Evolutionary conservation across 805 yeast species (phyloP).

Genomic region (Yarrowia sp.): DNA sequence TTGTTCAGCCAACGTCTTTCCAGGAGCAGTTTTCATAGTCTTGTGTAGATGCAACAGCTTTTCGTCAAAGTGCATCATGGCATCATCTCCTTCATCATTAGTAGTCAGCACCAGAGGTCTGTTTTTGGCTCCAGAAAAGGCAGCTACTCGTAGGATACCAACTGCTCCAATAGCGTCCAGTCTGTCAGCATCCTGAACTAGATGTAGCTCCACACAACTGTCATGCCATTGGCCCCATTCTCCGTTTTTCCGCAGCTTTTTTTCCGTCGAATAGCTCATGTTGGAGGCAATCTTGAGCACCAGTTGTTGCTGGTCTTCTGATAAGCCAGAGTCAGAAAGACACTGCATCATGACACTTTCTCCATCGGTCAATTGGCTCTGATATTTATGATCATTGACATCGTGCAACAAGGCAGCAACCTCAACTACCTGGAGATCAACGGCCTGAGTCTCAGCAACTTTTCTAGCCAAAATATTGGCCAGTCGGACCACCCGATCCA

Average conservation of each 20-base stretch:
- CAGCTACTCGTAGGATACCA: conserved; percentile 39
- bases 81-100: neutral
- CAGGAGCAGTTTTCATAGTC: conserved; percentile 35
- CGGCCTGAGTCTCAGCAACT: conserved; percentile 4
- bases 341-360: conserved; percentile 26
- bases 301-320: conserved; percentile 19
- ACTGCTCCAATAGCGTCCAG: conserved; percentile 41
- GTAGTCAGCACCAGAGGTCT: conserved; percentile 31
- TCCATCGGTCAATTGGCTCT: neutral
- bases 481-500: conserved; percentile 35
- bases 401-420: conserved; percentile 39
- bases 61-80: conserved; percentile 36
- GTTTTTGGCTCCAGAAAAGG: conserved; percentile 35
- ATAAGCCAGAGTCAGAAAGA: conserved; percentile 28
- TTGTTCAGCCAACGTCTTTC: conserved; percentile 4
- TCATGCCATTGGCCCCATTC: conserved; percentile 37
- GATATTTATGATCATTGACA: conserved; percentile 37
- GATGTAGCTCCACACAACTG: conserved; percentile 35
- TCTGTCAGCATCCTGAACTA: conserved; percentile 43
- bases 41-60: conserved; percentile 35
- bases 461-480: conserved; percentile 32
- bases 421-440: conserved; percentile 34
- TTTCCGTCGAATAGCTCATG: conserved; percentile 34
- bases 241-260: conserved; percentile 30
- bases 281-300: conserved; percentile 32